Conservation (phyloP, 163 green algal genomes). For the Prototheca cutis region DNA sequence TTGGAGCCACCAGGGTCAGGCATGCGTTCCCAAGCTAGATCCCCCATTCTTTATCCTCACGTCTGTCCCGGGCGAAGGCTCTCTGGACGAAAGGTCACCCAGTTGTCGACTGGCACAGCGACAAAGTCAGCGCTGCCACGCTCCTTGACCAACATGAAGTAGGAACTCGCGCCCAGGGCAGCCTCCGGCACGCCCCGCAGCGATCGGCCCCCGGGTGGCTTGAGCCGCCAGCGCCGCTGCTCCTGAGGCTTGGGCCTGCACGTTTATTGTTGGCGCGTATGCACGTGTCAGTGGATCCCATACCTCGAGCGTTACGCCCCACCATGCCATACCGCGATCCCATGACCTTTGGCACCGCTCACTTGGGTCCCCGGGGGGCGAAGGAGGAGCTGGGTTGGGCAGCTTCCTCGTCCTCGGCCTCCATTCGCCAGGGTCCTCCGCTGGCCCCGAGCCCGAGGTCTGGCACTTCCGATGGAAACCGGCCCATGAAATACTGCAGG, state of each 20-base stretch:
- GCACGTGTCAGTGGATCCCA: neutral
- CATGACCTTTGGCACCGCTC: too few species aligned
- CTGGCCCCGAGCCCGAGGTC: neutral
- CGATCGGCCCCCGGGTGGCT: neutral
- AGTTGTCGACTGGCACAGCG: conserved; percentile 10
- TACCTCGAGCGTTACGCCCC: too few species aligned
- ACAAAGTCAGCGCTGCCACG: conserved; percentile 11
- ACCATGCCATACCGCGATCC: too few species aligned
- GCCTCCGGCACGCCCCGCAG: neutral
- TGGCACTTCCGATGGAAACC: neutral
- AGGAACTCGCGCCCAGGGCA: conserved; percentile 2
- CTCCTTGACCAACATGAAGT: conserved; percentile 18
- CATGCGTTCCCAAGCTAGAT: neutral
- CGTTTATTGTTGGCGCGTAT: neutral
- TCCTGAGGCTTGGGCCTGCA: neutral
- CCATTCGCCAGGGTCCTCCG: neutral
- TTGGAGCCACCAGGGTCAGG: neutral
- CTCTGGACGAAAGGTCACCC: conserved; percentile 8
- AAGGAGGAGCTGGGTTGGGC: too few species aligned
- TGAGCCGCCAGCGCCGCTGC: neutral
- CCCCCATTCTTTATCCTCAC: neutral
- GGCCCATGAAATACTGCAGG: neutral
- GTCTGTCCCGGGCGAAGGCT: neutral
- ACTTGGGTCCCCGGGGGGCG: too few species aligned
- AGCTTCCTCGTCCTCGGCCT: conserved; percentile 1